Base-by-base conservation (phyloP, 331 rosid species). In the Acacia pycnantha region DNA sequence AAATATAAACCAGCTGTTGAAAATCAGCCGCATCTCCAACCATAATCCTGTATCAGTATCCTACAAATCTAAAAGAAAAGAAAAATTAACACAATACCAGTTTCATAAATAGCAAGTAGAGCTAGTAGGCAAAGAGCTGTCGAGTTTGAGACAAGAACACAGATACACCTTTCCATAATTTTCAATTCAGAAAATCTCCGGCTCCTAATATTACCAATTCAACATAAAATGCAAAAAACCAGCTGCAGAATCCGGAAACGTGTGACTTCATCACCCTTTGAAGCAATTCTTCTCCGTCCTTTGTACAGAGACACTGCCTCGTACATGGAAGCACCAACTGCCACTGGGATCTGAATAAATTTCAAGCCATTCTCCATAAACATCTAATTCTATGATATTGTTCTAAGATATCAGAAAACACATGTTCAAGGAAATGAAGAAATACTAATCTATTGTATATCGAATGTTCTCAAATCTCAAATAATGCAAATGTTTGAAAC, bases 271-370 rank as follows among this genome's bases (percentile, higher is more conserved):
- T 51, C 84, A 53, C 91, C 97, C 48, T 77, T 74, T 8, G 97
- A 92, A 5, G 90, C 67, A 56, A 90, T 87, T 65, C 64, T 50
- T 73, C 86, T 84, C 16, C 43, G 53, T 35, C 94, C 94, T 16
- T 73, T 77, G 83, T 92, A 92, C 68, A 92, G 74, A 78, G 89
- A 40, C 70, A 87, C 71, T 58, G 92, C 90, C 84, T 92, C 97
- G 10, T 84, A 87, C 48, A 41, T 13, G 26, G 89, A 85, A 62
- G 86, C 90, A 40, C 91, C 86, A 22, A 88, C 43, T 48, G 94
- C 85, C 75, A 92, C 85, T 29, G 94, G 97, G 74, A 90, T 77
- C 92, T 90, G 86, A 76, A 69, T 24, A 29, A 74, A 48, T 74
- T 56, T 33, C 66, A 78, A 83, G 47, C 6, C 11, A 11, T 70